These are phyloP conservation scores for Diaporthe longicolla DNA, from an alignment of 2,329 filamentous ascomycete species.

Conservation along the genomic window DNA sequence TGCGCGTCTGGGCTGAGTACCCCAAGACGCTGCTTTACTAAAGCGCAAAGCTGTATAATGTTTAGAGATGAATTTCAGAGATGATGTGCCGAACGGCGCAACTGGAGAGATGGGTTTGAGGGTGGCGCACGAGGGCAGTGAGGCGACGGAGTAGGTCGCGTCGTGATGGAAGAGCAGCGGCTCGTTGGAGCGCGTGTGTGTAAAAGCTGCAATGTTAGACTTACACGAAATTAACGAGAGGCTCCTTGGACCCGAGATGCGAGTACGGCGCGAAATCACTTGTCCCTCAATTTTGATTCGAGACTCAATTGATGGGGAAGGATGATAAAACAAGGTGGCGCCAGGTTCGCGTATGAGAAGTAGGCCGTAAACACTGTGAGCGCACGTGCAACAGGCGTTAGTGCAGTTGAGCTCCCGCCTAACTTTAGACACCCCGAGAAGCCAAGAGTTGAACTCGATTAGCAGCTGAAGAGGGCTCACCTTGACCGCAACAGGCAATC, in stretches of 20 bases:
- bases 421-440: not conserved
- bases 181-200: not conserved
- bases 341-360: conserved; percentile 12
- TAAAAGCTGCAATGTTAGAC: not conserved
- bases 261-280: not conserved
- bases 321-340: not conserved
- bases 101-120: not conserved
- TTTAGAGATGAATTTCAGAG: conserved; percentile 35
- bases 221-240: not conserved
- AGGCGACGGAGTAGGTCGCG: not conserved
- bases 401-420: not conserved
- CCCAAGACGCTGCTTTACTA: conserved; percentile 35
- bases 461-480: not conserved
- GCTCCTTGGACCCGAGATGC: not conserved
- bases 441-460: not conserved
- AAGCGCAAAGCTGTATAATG: conserved; percentile 27
- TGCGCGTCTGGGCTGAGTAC: conserved; percentile 32
- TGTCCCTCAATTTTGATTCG: not conserved
- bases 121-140: not conserved
- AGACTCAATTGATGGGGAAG: conserved; percentile 2
- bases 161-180: not conserved
- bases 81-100: conserved; percentile 3
- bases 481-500: conserved; percentile 1
- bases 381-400: not conserved
- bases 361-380: conserved; percentile 24